Evolutionary conservation across 495 filamentous ascomycete species (phyloP), one percentile per base, ranked within the genome.

Genomic region (Hypomontagnella monticulosa): DNA sequence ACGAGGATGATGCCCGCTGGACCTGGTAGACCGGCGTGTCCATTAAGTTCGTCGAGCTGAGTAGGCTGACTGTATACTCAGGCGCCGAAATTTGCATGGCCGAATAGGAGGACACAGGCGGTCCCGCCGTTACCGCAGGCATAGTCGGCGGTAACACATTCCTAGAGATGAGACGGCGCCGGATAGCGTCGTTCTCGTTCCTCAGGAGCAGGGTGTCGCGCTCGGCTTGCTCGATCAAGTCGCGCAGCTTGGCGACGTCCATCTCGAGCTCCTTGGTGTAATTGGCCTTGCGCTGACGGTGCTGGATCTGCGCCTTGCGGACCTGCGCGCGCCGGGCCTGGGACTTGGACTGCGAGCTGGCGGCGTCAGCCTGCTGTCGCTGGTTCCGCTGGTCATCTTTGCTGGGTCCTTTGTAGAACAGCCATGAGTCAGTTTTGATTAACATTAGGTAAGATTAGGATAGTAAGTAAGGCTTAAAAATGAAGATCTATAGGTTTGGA

Each of bases 231-330:
- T 72, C 70, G 61, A 85, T 82, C 68, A 78, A 60, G 20, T 82
- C 77, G 8, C 82, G 78, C 18, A 81, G 66, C 30, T 71, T 65
- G 14, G 73, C 73, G 1, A 81, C 66, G 50, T 84, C 81, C 63
- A 73, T 70, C 76, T 85, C 83, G 32, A 84, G 76, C 66, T 80
- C 66, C 60, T 79, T 80, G 56, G 81, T 75, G 67, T 83, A 80
- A 71, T 83, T 80, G 18, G 77, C 78, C 65, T 85, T 84, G 27
- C 80, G 77, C 63, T 83, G 79, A 4, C 81, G 79, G 60, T 85
- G 82, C 62, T 81, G 78, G 42, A 76, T 78, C 69, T 85, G 82
- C 1, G 82, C 81, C 54, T 77, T 80, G 18, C 81, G 69, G 46
- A 85, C 82, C 47, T 85, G 82, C 5, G 75, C 76, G 5, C 82